phyloP scores from a whole-genome alignment of 139 green algal species.

The Nannochloris sp. region DNA sequence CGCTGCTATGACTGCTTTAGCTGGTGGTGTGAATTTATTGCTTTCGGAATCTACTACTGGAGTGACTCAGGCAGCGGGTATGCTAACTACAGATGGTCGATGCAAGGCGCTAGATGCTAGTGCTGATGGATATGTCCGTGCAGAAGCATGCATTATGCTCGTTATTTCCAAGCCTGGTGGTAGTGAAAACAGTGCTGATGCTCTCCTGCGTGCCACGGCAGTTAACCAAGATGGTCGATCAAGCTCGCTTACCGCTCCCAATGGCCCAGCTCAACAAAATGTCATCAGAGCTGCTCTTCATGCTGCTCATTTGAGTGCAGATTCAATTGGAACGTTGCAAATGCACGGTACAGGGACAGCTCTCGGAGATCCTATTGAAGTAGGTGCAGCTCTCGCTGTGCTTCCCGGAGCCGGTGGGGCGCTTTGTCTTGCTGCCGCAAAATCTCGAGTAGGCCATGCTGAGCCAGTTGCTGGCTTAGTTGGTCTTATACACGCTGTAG shows the following conservation, averaged over 20 bases:
- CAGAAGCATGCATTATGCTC: slow-evolving; percentile 45
- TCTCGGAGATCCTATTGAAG: slow-evolving; percentile 61
- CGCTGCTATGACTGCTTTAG: slow-evolving; percentile 24
- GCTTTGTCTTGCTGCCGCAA: slow-evolving; percentile 47
- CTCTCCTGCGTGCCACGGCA: background rate
- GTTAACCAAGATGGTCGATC: slow-evolving; percentile 59
- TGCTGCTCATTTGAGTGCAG: background rate
- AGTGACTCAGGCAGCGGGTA: slow-evolving; percentile 29
- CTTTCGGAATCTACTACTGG: slow-evolving; percentile 22
- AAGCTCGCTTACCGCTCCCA: slow-evolving; percentile 70
- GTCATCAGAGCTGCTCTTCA: slow-evolving; percentile 48
- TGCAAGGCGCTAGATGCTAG: slow-evolving; percentile 61
- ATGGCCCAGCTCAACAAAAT: slow-evolving; percentile 67
- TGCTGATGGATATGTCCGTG: slow-evolving; percentile 75
- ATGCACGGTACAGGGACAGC: slow-evolving; percentile 66
- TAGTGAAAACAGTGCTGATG: background rate
- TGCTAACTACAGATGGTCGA: slow-evolving; percentile 55
- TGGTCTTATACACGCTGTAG: slow-evolving; percentile 22
- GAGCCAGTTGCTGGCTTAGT: slow-evolving; percentile 44
- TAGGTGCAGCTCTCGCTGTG: slow-evolving; percentile 33
- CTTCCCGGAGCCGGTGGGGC: slow-evolving; percentile 4
- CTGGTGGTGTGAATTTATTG: slow-evolving; percentile 35
- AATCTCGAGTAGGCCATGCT: slow-evolving; percentile 67
- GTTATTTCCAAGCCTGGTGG: background rate
- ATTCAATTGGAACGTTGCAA: slow-evolving; percentile 27